A percentile compares a stretch with the other conserved stretches of the same genome.
Conservation (phyloP, 306 rosid species). For the Rosa chinensis region DNA sequence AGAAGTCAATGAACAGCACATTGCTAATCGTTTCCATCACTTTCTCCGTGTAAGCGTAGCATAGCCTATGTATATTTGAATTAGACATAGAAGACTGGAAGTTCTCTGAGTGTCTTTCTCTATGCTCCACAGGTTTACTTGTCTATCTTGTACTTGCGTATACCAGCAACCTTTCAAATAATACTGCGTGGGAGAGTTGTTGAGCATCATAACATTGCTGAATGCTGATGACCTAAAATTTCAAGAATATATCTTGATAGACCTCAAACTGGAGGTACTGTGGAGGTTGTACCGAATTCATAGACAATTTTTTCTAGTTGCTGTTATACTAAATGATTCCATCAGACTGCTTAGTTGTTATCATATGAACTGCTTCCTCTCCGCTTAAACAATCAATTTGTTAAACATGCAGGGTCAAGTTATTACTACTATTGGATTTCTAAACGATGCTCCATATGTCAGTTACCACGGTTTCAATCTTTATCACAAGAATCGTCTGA, state of each 20-base stretch:
- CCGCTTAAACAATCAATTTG: slow-evolving; percentile 29
- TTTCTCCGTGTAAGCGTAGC: slow-evolving; percentile 75
- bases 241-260: slow-evolving; percentile 55
- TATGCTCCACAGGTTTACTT: slow-evolving; percentile 60
- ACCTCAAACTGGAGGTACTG: slow-evolving; percentile 58
- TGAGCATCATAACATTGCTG: slow-evolving; percentile 68
- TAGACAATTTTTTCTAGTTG: background rate
- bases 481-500: slow-evolving; percentile 91
- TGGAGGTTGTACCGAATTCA: slow-evolving; percentile 54
- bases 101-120: slow-evolving; percentile 29
- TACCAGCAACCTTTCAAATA: slow-evolving; percentile 59
- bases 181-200: slow-evolving; percentile 72
- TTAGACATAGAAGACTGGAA: slow-evolving; percentile 2
- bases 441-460: slow-evolving; percentile 82
- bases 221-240: slow-evolving; percentile 73
- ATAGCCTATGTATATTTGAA: slow-evolving; percentile 18
- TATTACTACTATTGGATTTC: slow-evolving; percentile 85
- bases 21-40: slow-evolving; percentile 58
- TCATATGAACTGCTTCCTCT: slow-evolving; percentile 7
- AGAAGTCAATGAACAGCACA: slow-evolving; percentile 63
- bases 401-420: slow-evolving; percentile 45
- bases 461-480: slow-evolving; percentile 80
- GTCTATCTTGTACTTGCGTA: slow-evolving; percentile 87
- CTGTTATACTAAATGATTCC: background rate
- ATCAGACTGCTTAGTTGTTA: background rate